phyloP scores from a whole-genome alignment of 176 grass and related monocot genomes.

The Elaeis guineensis region DNA sequence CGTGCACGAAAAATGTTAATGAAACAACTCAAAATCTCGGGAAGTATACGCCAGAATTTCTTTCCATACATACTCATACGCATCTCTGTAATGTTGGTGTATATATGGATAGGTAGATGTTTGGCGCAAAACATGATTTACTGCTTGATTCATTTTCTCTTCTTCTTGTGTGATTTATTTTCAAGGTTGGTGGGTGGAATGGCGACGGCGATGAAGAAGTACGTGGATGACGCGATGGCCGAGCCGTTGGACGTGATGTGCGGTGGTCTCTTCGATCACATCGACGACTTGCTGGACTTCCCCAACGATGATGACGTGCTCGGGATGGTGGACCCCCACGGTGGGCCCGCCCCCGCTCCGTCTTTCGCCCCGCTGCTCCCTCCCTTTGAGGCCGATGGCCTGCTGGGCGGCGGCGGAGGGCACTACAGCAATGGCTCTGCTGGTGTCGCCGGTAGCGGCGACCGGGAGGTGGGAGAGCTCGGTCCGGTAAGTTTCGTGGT shows the following conservation, averaged over 20 bases:
- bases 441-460: background rate
- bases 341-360: slow-evolving; percentile 14
- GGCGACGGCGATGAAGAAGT: background rate
- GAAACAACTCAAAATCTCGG: too few relatives aligned
- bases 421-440: slow-evolving; percentile 11
- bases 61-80: too few relatives aligned
- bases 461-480: too few relatives aligned
- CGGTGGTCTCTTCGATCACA: slow-evolving; percentile 76
- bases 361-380: slow-evolving; percentile 5
- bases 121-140: too few relatives aligned
- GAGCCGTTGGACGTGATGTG: slow-evolving; percentile 12
- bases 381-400: slow-evolving; percentile 7
- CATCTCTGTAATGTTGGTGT: too few relatives aligned
- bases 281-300: slow-evolving; percentile 91
- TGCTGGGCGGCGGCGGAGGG: slow-evolving; percentile 2
- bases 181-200: background rate
- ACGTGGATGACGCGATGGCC: background rate
- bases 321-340: slow-evolving; percentile 38
- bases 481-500: too few relatives aligned
- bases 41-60: too few relatives aligned
- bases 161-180: too few relatives aligned
- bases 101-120: too few relatives aligned
- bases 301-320: slow-evolving; percentile 74
- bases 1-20: too few relatives aligned
- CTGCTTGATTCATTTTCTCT: too few relatives aligned